These are phyloP conservation scores for Colletotrichum cuscutae DNA, from an alignment of 2,329 filamentous ascomycete genomes.

Conservation along the genomic window DNA sequence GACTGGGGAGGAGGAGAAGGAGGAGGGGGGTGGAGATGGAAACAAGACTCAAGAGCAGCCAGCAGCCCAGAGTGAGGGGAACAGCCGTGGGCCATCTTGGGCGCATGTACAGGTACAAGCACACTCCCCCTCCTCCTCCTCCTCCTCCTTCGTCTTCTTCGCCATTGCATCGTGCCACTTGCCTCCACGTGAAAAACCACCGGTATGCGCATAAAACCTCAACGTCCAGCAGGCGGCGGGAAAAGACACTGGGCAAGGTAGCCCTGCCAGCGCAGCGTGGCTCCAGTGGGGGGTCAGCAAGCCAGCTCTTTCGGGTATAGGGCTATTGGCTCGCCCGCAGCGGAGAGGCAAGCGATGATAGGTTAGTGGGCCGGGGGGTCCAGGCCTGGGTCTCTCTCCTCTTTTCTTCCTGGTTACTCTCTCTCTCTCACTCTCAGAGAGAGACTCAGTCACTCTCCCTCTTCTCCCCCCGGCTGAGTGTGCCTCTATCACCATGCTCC, in stretches of 20 bases:
- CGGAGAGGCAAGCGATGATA: slow-evolving; percentile 29
- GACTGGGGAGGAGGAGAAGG: slow-evolving; percentile 1
- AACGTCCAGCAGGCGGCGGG: slow-evolving; percentile 28
- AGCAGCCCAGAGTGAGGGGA: too few relatives aligned
- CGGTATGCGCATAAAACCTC: slow-evolving; percentile 23
- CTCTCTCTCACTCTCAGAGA: neutral
- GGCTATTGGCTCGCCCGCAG: slow-evolving; percentile 25
- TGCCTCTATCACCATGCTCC: neutral
- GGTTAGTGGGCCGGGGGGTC: slow-evolving; percentile 17
- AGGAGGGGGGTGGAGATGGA: neutral
- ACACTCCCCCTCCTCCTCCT: slow-evolving; percentile 4
- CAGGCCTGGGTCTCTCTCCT: slow-evolving; percentile 12
- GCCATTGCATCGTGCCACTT: slow-evolving; percentile 30
- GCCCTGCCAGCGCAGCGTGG: slow-evolving; percentile 32
- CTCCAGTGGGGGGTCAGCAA: slow-evolving; percentile 32
- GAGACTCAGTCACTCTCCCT: too few relatives aligned
- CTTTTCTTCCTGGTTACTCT: neutral
- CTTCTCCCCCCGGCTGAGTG: neutral
- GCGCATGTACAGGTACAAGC: neutral
- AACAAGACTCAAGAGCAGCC: too few relatives aligned
- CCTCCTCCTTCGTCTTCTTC: neutral
- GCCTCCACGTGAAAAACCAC: slow-evolving; percentile 33
- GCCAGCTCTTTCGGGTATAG: slow-evolving; percentile 29
- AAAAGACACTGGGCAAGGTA: slow-evolving; percentile 28
- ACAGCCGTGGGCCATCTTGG: neutral